Evolutionary conservation across 305 asterid genomes (phyloP).

Genomic region (Coffea humblotiana): DNA sequence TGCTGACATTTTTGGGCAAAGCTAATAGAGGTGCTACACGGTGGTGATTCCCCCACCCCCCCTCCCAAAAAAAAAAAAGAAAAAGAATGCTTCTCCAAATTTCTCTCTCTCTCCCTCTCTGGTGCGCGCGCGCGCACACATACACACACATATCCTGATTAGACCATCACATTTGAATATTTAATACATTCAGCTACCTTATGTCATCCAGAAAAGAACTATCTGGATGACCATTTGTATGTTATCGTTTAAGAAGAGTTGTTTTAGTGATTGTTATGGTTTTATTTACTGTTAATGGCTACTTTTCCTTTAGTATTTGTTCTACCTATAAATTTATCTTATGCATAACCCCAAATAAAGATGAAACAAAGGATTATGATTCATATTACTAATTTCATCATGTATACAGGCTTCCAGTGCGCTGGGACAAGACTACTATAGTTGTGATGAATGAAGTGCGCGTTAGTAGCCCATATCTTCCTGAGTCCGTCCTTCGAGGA

Average conservation of each 20-base stretch:
- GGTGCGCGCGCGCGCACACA: too few species aligned
- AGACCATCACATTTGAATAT: not conserved
- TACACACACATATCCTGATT: too few species aligned
- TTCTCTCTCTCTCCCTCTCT: too few species aligned
- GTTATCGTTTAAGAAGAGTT: not conserved
- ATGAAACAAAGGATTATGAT: not conserved
- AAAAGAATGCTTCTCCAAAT: too few species aligned
- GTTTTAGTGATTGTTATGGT: not conserved
- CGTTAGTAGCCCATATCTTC: constrained; percentile 80
- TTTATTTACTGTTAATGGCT: too few species aligned
- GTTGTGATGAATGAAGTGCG: constrained; percentile 94
- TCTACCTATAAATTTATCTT: not conserved
- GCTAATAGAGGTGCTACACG: too few species aligned
- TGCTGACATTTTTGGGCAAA: too few species aligned
- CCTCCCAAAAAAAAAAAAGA: too few species aligned
- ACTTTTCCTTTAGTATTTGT: not conserved
- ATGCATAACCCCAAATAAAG: too few species aligned
- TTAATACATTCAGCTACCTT: not conserved
- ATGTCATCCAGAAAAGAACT: not conserved
- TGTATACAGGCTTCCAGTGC: constrained; percentile 72
- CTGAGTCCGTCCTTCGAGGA: constrained; percentile 81
- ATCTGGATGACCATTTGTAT: not conserved
- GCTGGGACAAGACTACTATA: constrained; percentile 78
- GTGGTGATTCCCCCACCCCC: too few species aligned
- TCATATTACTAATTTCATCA: not conserved